Evolutionary conservation across 306 rosid genomes (phyloP).

Genomic region (cucumber (Cucumis sativus)): Cucumber_9930_V3 NC_026660.2:26187001-26187500

Average conservation of each 20-base stretch:
- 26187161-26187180: background rate
- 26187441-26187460: background rate
- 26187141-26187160: background rate
- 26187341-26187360: background rate
- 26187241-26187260: background rate
- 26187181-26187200: background rate
- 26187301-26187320: background rate
- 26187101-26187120: background rate
- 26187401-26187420: background rate
- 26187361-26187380: background rate
- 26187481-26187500: background rate
- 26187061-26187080: background rate
- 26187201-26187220: background rate
- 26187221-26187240: background rate
- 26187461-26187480: background rate
- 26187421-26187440: background rate
- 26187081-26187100: too few relatives aligned
- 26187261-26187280: background rate
- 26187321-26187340: background rate
- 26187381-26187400: background rate
- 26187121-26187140: background rate
- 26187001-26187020: background rate
- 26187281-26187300: background rate
- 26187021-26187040: background rate
- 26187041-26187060: background rate